Percentiles rank a stretch among this genome's conserved stretches.
Evolutionary conservation across 768 basidiomycete genomes (phyloP).

Genomic region (Auricularia heimuer): DNA sequence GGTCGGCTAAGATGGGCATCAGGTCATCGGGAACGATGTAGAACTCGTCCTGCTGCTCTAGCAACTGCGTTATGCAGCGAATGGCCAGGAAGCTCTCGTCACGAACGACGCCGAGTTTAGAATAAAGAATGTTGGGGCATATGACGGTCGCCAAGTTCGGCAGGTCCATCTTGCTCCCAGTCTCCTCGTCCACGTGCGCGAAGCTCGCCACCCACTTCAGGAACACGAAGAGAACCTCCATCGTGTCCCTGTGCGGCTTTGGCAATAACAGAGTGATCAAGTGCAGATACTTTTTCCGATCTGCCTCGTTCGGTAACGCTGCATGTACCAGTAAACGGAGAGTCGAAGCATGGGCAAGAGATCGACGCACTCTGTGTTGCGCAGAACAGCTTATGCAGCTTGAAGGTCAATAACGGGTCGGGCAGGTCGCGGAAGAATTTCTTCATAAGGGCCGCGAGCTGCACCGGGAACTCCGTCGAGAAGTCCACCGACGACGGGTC

Average conservation of each 20-base stretch:
- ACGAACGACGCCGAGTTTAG: constrained; percentile 67
- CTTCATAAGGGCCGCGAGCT: constrained; percentile 92
- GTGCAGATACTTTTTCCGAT: constrained; percentile 77
- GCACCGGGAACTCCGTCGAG: constrained; percentile 90
- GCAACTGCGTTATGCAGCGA: constrained; percentile 69
- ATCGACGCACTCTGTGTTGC: constrained; percentile 69
- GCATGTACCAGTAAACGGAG: constrained; percentile 10
- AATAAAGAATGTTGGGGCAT: constrained; percentile 92
- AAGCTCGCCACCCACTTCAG: constrained; percentile 99
- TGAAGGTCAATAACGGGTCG: constrained; percentile 92
- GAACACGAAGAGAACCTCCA: constrained; percentile 97
- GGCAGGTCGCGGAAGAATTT: constrained; percentile 95
- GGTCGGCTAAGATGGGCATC: constrained; percentile 73
- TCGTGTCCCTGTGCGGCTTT: constrained; percentile 89
- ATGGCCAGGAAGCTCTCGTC: constrained; percentile 93
- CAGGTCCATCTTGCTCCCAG: constrained; percentile 97
- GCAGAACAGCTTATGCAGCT: constrained; percentile 80
- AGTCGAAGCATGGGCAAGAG: not conserved
- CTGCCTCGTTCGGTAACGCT: constrained; percentile 67
- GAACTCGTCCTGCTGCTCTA: constrained; percentile 92
- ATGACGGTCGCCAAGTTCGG: constrained; percentile 94
- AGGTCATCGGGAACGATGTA: constrained; percentile 93
- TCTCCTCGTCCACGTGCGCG: constrained; percentile 94
- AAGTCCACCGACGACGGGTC: constrained; percentile 88
- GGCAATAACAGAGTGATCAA: constrained; percentile 80